Evolutionary conservation across 495 filamentous ascomycete genomes (phyloP), one percentile per base, ranked within the genome.

Genomic region (Recurvomyces mirabilis): DNA sequence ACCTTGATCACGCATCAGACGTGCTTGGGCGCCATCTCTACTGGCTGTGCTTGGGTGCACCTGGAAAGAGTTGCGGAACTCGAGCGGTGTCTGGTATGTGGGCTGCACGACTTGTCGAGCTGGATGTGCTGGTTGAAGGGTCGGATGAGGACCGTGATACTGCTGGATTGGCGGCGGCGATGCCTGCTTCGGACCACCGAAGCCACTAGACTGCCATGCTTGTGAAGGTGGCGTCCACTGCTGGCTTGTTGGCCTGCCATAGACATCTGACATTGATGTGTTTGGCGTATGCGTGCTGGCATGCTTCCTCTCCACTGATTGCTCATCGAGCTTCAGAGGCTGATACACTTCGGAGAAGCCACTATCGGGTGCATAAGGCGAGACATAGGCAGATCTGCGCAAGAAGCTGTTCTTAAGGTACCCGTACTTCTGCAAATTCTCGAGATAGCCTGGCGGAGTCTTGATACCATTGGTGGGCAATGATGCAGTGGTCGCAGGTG

Each of bases 401-500:
- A 60, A 56, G 43, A 53, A 63, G 34, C 56, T 54, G 47, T 65
- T 60, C 24, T 47, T 55, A 0, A 65, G 59, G 44, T 63, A 65
- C 10, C 60, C 60, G 46, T 65, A 65, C 41, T 59, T 51, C 29
- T 56, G 57, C 22, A 63, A 28, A 40, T 60, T 56, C 38, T 43
- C 46, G 28, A 63, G 42, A 44, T 63, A 63, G 3, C 52, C 48
- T 6, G 47, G 39, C 19, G 44, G 43, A 23, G 33, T 41, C 12
- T 56, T 38, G 4, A 38, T 13, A 1, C 23, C 9, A 23, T 47
- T 55, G 21, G 33, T 13, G n/a, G 18, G 24, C 2, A 41, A 38
- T 9, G 36, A 38, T 22, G 32, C 36, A 6, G 44, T 52, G 13
- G 54, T 53, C 1, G 42, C 46, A 13, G 54, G 50, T n/a, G 51